These are phyloP conservation scores for Penicillium pancosmium DNA, from an alignment of 495 filamentous ascomycete genomes.

Conservation along the genomic window DNA sequence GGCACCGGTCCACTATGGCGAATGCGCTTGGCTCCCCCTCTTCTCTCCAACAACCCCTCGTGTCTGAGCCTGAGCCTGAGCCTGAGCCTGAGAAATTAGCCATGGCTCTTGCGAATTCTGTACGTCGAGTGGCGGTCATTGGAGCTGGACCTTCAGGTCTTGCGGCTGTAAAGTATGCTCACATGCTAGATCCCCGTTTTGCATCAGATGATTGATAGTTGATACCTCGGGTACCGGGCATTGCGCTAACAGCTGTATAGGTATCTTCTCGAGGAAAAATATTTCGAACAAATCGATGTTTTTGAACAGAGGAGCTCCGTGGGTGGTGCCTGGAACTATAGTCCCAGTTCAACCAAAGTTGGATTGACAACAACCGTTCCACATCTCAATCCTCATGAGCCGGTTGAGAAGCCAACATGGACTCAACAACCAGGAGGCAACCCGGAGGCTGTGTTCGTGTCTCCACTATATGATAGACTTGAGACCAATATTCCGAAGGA, in stretches of 20 bases:
- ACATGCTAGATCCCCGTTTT: neutral
- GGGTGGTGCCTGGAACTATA: constrained; percentile 84
- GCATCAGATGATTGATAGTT: neutral
- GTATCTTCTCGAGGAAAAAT: constrained; percentile 72
- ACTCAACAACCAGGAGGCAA: constrained; percentile 22
- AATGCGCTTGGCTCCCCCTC: constrained; percentile 13
- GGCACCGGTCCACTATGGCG: constrained; percentile 27
- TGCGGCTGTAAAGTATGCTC: constrained; percentile 42
- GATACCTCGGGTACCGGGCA: neutral
- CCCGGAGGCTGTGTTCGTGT: constrained; percentile 52
- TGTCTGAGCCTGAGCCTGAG: neutral
- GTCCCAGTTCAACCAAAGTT: constrained; percentile 32
- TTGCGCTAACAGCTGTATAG: constrained; percentile 39
- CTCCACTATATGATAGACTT: constrained; percentile 78
- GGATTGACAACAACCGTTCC: constrained; percentile 36
- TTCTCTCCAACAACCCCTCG: constrained; percentile 9
- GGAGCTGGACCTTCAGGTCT: constrained; percentile 52
- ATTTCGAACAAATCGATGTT: constrained; percentile 70
- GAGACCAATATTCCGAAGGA: constrained; percentile 86
- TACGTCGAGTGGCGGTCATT: constrained; percentile 47
- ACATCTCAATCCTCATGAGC: constrained; percentile 45
- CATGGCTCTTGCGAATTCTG: constrained; percentile 29
- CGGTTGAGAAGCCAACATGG: constrained; percentile 49
- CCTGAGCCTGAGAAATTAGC: neutral
- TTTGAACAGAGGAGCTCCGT: constrained; percentile 77